phyloP scores from a whole-genome alignment of 257 asterid genomes.

The Solanum stenotomum region DNA sequence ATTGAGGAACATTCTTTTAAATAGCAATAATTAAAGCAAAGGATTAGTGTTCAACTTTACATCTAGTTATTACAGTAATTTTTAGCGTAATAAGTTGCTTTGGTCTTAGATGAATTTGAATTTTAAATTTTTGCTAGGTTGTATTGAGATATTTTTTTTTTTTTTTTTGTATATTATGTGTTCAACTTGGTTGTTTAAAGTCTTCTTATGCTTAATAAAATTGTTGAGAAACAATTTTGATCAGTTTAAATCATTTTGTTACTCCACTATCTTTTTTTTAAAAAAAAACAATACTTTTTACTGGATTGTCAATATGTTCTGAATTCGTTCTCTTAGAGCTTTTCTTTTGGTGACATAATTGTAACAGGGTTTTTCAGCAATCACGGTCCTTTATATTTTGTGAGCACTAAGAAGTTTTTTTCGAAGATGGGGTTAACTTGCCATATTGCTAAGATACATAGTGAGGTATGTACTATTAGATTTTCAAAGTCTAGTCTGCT shows the following conservation, averaged over 20 bases:
- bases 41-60: background rate
- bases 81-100: background rate
- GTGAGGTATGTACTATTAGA: constrained; percentile 46
- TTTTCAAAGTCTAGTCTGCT: background rate
- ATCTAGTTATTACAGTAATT: background rate
- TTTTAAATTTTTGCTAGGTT: background rate
- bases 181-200: background rate
- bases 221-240: background rate
- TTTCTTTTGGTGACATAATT: background rate
- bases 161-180: background rate
- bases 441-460: constrained; percentile 87
- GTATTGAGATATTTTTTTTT: background rate
- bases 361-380: constrained; percentile 84
- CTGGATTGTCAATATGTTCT: background rate
- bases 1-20: background rate
- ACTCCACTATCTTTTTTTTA: background rate
- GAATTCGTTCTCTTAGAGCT: background rate
- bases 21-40: background rate
- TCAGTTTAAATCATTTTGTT: background rate
- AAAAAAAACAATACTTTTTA: background rate
- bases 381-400: constrained; percentile 80
- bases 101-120: background rate
- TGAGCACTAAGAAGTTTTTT: constrained; percentile 71
- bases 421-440: constrained; percentile 92
- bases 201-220: background rate